phyloP scores from a whole-genome alignment of 352 stramenopile genomes.

The Phytopythium montanum region DNA sequence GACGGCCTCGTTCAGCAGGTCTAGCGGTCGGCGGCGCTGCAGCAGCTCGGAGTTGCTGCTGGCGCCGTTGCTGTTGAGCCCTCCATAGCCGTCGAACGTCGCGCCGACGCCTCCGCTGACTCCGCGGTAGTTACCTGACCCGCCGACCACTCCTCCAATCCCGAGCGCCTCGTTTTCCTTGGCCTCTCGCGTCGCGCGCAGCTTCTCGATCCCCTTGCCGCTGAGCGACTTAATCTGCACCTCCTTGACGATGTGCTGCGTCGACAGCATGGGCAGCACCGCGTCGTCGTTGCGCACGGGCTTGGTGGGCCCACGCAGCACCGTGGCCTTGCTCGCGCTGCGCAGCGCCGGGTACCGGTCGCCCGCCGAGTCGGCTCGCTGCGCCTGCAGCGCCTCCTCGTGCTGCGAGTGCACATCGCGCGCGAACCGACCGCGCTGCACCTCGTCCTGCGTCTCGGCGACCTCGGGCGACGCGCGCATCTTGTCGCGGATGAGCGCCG shows the following conservation, averaged over 20 bases:
- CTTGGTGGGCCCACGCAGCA: constrained; percentile 56
- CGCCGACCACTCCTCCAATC: constrained; percentile 9
- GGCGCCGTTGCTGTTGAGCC: constrained; percentile 13
- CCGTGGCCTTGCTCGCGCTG: constrained; percentile 55
- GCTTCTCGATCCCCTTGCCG: constrained; percentile 79
- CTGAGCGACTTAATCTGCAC: constrained; percentile 90
- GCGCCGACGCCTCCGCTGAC: constrained; percentile 17
- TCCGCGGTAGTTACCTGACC: constrained; percentile 12
- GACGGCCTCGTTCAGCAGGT: constrained; percentile 62
- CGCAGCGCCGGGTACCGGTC: constrained; percentile 66
- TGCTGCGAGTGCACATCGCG: constrained; percentile 61
- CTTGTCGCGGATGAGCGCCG: constrained; percentile 80
- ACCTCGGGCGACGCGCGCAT: constrained; percentile 70
- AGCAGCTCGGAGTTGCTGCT: constrained; percentile 34
- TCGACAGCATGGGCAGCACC: constrained; percentile 43
- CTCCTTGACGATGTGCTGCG: constrained; percentile 82
- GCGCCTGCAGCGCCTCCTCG: constrained; percentile 77
- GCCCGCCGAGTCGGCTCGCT: constrained; percentile 56
- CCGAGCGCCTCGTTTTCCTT: constrained; percentile 44
- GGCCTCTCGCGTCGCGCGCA: constrained; percentile 69
- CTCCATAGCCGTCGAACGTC: constrained; percentile 30
- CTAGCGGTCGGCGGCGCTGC: constrained; percentile 49
- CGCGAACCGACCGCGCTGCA: constrained; percentile 59
- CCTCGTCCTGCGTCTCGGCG: constrained; percentile 67
- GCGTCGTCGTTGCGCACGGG: constrained; percentile 60